These are phyloP conservation scores for Ustilago xerochloae DNA, from an alignment of 1,284 basidiomycete species.

Conservation along the genomic window DNA sequence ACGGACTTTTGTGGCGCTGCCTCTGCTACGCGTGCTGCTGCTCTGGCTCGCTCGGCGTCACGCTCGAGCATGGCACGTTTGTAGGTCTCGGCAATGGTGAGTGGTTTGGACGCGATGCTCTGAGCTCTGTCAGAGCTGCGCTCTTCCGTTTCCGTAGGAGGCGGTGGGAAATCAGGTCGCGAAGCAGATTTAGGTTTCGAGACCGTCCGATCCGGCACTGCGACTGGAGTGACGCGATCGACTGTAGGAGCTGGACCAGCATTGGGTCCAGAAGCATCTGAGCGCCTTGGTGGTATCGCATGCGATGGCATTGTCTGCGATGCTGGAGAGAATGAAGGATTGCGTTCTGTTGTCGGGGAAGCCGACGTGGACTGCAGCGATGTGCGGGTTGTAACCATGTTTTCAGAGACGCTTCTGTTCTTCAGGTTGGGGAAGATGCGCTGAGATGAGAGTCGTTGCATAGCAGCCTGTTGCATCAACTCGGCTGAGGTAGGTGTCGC, in stretches of 20 bases:
- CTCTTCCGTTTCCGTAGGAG: background rate
- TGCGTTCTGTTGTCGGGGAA: background rate
- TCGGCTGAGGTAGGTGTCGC: conserved; percentile 17
- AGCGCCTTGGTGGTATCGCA: background rate
- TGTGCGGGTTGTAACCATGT: conserved; percentile 3
- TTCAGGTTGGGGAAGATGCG: conserved; percentile 17
- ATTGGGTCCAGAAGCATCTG: background rate
- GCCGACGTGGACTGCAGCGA: background rate
- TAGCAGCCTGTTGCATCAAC: conserved; percentile 38
- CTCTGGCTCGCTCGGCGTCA: conserved; percentile 19
- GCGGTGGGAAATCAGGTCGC: background rate
- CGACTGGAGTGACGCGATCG: background rate
- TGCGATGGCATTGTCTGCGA: background rate
- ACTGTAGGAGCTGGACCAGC: background rate
- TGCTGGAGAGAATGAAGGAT: background rate
- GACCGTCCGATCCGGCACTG: conserved; percentile 16
- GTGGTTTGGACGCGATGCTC: conserved; percentile 9
- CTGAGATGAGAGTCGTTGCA: conserved; percentile 45
- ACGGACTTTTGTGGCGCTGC: background rate
- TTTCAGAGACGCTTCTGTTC: conserved; percentile 19
- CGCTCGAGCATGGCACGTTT: conserved; percentile 43
- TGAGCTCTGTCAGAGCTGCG: background rate
- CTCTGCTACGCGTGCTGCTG: background rate
- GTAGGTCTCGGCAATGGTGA: conserved; percentile 34
- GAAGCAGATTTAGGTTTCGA: background rate